phyloP scores from a whole-genome alignment of 352 stramenopile species.

The Pythium brachiatum region DNA sequence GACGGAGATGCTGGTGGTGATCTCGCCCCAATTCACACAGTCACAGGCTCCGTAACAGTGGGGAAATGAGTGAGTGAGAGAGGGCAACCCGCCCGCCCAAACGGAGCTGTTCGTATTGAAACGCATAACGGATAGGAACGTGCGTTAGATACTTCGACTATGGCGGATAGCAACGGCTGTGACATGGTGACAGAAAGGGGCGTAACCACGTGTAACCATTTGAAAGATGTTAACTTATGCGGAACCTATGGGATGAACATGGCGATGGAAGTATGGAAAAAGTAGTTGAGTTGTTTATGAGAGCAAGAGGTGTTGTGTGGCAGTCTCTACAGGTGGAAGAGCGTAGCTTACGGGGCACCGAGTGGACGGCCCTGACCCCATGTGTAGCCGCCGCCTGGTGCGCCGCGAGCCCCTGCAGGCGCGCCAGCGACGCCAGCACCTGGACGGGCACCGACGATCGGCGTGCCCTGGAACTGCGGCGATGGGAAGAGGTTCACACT shows the following conservation, averaged over 20 bases:
- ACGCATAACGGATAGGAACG: slow-evolving; percentile 7
- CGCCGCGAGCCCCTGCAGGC: slow-evolving; percentile 24
- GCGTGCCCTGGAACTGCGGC: slow-evolving; percentile 40
- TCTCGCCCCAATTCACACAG: background rate
- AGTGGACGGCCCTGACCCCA: slow-evolving; percentile 67
- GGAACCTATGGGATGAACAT: background rate
- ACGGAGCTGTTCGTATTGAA: background rate
- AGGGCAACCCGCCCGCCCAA: background rate
- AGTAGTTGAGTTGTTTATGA: background rate
- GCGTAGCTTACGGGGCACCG: slow-evolving; percentile 23
- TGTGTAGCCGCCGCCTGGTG: slow-evolving; percentile 50
- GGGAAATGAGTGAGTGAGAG: slow-evolving; percentile 14
- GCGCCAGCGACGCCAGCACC: slow-evolving; percentile 28
- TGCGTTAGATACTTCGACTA: no score
- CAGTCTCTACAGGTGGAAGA: background rate
- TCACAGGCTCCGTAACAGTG: background rate
- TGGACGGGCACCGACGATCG: slow-evolving; percentile 62
- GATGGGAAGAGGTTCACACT: slow-evolving; percentile 72
- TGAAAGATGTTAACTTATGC: slow-evolving; percentile 1
- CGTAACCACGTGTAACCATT: slow-evolving; percentile 2
- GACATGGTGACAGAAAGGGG: background rate
- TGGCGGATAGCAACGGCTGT: background rate
- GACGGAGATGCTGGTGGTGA: background rate
- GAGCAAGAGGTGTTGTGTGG: background rate
- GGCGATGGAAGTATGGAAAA: background rate